phyloP scores from a whole-genome alignment of 495 filamentous ascomycete genomes.

The Letharia columbiana region DNA sequence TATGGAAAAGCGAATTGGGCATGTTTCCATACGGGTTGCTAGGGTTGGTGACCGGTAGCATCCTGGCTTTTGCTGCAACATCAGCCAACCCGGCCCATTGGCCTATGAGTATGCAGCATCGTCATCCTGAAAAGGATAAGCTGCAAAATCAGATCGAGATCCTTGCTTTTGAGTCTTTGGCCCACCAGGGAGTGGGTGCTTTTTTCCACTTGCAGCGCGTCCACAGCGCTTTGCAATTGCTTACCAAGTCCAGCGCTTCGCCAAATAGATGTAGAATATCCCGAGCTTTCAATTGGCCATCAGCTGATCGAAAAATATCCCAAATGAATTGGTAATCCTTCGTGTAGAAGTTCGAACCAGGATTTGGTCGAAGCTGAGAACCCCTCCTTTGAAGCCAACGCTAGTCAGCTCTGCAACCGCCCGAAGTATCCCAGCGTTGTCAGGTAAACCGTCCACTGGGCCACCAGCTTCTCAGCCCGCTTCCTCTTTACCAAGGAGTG shows the following conservation, averaged over 20 bases:
- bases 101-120: neutral
- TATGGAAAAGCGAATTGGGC: neutral
- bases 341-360: neutral
- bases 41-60: neutral
- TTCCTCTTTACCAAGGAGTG: constrained; percentile 7
- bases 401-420: constrained; percentile 8
- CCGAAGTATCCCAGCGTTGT: constrained; percentile 6
- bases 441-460: neutral
- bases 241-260: constrained; percentile 6
- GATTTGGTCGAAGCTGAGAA: neutral
- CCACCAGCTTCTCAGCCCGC: constrained; percentile 1
- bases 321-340: neutral
- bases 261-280: neutral
- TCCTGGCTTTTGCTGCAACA: neutral
- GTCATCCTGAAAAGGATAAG: neutral
- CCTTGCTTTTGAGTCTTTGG: neutral
- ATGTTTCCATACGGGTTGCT: neutral
- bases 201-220: neutral
- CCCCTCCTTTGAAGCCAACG: constrained; percentile 2
- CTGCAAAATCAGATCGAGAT: neutral
- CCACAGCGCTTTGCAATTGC: neutral
- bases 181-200: neutral
- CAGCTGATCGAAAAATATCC: neutral
- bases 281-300: neutral
- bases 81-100: constrained; percentile 1